Conservation (phyloP, 352 stramenopile species). For the Globisporangium heterothallicum region DNA sequence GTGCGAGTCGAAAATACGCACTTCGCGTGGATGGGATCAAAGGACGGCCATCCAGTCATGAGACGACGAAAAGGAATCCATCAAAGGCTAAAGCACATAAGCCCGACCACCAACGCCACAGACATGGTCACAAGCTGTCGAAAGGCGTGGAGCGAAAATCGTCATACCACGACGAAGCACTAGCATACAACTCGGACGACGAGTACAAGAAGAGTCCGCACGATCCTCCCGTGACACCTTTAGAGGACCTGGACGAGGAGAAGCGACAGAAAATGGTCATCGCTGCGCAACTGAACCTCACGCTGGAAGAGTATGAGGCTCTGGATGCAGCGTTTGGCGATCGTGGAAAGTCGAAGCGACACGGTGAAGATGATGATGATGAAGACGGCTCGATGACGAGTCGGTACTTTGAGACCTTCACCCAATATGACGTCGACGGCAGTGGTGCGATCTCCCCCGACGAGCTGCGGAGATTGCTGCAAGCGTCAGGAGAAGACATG, state of each 20-base stretch:
- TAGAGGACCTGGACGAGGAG: conserved; percentile 50
- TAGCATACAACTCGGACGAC: conserved; percentile 31
- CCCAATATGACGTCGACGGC: conserved; percentile 70
- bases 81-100: conserved; percentile 8
- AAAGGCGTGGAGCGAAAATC: conserved; percentile 8
- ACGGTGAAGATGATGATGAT: conserved; percentile 5
- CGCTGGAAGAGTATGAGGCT: conserved; percentile 61
- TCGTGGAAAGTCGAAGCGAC: conserved; percentile 6
- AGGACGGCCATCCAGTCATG: conserved; percentile 15
- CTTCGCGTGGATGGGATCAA: conserved; percentile 37
- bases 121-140: not conserved
- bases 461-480: conserved; percentile 55
- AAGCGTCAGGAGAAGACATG: conserved; percentile 62
- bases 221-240: conserved; percentile 4
- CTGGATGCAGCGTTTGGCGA: conserved; percentile 53
- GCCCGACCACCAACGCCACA: conserved; percentile 7
- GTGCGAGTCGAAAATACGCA: conserved; percentile 34
- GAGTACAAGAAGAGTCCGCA: conserved; percentile 6
- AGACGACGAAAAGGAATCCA: conserved; percentile 10
- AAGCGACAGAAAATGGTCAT: conserved; percentile 39
- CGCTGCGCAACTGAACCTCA: conserved; percentile 57
- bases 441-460: conserved; percentile 71
- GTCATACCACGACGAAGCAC: conserved; percentile 21
- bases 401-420: conserved; percentile 56
- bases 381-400: conserved; percentile 27